Percentiles rank a stretch among this genome's conserved stretches.
Evolutionary conservation across 2,329 filamentous ascomycete species (phyloP).

Genomic region (Phyllosticta ampelicida): DNA sequence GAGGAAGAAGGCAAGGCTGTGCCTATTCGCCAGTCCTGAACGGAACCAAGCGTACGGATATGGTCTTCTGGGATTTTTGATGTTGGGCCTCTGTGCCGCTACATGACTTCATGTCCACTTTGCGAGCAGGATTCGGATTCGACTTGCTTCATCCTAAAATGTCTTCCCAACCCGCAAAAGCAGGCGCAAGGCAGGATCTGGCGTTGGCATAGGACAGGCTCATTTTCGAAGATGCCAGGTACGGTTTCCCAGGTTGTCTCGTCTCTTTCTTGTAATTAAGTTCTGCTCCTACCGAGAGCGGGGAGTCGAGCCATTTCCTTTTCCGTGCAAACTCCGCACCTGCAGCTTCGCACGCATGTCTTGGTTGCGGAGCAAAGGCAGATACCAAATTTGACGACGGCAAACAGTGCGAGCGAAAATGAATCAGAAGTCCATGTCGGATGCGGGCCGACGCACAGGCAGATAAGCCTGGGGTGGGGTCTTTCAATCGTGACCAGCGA

Average conservation of each 20-base stretch:
- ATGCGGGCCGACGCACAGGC: not conserved
- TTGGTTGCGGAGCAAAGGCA: not conserved
- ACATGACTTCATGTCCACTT: constrained; percentile 8
- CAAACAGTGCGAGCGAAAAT: not conserved
- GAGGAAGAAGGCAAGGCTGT: constrained; percentile 13
- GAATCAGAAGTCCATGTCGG: not conserved
- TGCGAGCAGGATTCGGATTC: constrained; percentile 1
- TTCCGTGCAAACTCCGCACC: not conserved
- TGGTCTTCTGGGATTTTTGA: constrained; percentile 1
- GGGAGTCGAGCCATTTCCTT: not conserved
- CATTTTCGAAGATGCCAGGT: not conserved
- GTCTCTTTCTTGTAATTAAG: constrained; percentile 10
- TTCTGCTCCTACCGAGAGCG: not conserved
- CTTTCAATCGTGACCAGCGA: not conserved
- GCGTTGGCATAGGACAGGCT: constrained; percentile 5
- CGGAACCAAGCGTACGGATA: not conserved
- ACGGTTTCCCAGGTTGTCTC: constrained; percentile 1
- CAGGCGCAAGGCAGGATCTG: constrained; percentile 9
- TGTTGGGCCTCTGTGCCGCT: constrained; percentile 7
- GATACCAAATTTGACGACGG: not conserved
- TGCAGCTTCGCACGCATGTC: not conserved
- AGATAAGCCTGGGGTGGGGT: not conserved
- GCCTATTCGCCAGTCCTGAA: constrained; percentile 10
- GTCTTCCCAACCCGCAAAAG: constrained; percentile 9
- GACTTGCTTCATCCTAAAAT: constrained; percentile 2